phyloP scores from a whole-genome alignment of 306 rosid genomes.

The Morella rubra region DNA sequence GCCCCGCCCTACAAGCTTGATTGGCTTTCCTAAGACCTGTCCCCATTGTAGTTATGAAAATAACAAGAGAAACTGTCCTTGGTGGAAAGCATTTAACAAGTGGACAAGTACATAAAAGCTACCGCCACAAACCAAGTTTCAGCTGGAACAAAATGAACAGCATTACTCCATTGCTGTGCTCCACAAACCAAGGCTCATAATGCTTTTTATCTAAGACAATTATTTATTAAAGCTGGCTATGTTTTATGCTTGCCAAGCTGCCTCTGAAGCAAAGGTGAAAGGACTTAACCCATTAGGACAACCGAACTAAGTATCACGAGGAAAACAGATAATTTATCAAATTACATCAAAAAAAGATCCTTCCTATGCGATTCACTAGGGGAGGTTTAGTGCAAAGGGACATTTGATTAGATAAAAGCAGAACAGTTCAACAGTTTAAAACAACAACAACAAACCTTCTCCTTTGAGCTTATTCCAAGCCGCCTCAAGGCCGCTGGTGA shows the following conservation, averaged over 20 bases:
- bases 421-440: not conserved
- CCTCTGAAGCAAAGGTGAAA: slow-evolving; percentile 49
- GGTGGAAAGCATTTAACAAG: not conserved
- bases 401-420: too few relatives aligned
- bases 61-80: slow-evolving; percentile 4
- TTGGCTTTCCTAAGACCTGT: slow-evolving; percentile 97
- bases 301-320: not conserved
- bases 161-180: not conserved
- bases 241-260: slow-evolving; percentile 1
- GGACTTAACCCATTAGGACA: slow-evolving; percentile 1
- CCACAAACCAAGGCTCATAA: not conserved
- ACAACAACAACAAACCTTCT: slow-evolving; percentile 54
- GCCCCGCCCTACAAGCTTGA: slow-evolving; percentile 96
- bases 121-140: not conserved
- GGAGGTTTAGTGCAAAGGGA: too few relatives aligned
- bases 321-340: not conserved
- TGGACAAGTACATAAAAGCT: not conserved
- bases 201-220: not conserved
- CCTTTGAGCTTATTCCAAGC: slow-evolving; percentile 99
- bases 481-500: slow-evolving; percentile 84
- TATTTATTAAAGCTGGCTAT: not conserved
- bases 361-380: too few relatives aligned
- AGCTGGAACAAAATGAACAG: not conserved
- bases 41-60: slow-evolving; percentile 24
- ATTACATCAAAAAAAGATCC: too few relatives aligned